Evolutionary conservation across 768 basidiomycete genomes (phyloP).

Genomic region (Chalciporus chontae): DNA sequence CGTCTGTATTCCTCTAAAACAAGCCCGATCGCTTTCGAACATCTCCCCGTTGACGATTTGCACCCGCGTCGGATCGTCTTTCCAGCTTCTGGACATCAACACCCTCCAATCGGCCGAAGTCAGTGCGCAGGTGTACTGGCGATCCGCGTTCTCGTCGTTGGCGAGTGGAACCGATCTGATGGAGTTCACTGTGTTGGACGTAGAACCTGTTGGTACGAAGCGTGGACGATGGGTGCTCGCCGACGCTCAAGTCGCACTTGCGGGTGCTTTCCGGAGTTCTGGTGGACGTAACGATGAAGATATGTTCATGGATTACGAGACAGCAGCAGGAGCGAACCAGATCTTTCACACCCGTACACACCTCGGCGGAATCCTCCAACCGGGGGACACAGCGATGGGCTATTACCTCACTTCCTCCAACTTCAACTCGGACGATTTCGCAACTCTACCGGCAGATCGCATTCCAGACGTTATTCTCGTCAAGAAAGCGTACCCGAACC

Average conservation of each 20-base stretch:
- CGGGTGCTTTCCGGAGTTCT: constrained; percentile 70
- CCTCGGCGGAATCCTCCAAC: constrained; percentile 88
- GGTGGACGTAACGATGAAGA: constrained; percentile 42
- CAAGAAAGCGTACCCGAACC: constrained; percentile 92
- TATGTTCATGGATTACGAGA: constrained; percentile 59
- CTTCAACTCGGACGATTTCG: constrained; percentile 89
- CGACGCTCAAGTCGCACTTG: constrained; percentile 86
- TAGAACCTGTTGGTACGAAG: constrained; percentile 74
- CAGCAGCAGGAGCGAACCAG: constrained; percentile 56
- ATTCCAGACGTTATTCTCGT: constrained; percentile 92
- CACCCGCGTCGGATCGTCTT: constrained; percentile 84
- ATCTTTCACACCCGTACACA: constrained; percentile 97
- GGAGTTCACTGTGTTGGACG: constrained; percentile 93
- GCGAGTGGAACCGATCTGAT: constrained; percentile 81
- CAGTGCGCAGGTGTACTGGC: constrained; percentile 79
- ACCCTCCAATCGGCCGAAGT: constrained; percentile 86
- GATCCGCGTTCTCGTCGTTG: constrained; percentile 82
- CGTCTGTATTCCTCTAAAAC: constrained; percentile 81
- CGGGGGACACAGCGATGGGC: constrained; percentile 90
- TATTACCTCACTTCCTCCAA: constrained; percentile 88
- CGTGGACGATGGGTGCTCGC: constrained; percentile 80
- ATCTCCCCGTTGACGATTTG: constrained; percentile 87
- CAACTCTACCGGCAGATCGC: constrained; percentile 56
- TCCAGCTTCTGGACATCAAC: constrained; percentile 87
- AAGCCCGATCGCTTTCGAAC: constrained; percentile 80